Evolutionary conservation across 2,329 filamentous ascomycete species (phyloP).

Genomic region (Fusarium sp.): DNA sequence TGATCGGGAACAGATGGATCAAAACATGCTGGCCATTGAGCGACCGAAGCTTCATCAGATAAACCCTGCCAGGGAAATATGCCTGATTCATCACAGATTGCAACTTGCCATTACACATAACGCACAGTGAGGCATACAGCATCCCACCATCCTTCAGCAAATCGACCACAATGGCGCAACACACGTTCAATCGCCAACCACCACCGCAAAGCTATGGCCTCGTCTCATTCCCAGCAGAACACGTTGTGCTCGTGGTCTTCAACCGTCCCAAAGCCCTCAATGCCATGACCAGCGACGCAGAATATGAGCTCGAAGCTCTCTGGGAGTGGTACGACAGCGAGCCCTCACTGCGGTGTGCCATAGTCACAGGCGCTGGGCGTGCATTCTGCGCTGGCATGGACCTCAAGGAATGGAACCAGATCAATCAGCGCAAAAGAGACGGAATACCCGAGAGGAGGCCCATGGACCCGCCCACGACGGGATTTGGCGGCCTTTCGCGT

Average conservation of each 20-base stretch:
- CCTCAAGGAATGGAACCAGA: slow-evolving; percentile 58
- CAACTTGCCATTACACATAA: slow-evolving; percentile 25
- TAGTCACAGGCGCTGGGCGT: slow-evolving; percentile 71
- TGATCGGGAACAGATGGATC: slow-evolving; percentile 14
- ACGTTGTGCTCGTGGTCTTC: slow-evolving; percentile 43
- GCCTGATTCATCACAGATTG: background rate
- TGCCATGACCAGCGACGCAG: slow-evolving; percentile 40
- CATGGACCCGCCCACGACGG: slow-evolving; percentile 49
- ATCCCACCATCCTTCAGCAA: background rate
- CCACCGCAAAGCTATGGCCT: slow-evolving; percentile 36
- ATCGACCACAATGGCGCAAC: slow-evolving; percentile 26
- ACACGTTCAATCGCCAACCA: slow-evolving; percentile 32
- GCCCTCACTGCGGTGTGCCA: slow-evolving; percentile 68
- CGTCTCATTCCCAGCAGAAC: slow-evolving; percentile 39
- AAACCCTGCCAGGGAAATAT: slow-evolving; percentile 4
- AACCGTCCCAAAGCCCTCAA: slow-evolving; percentile 41
- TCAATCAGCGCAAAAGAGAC: slow-evolving; percentile 36
- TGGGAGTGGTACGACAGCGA: slow-evolving; percentile 73
- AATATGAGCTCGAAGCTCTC: slow-evolving; percentile 54
- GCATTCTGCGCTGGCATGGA: slow-evolving; percentile 78
- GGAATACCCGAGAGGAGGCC: slow-evolving; percentile 38
- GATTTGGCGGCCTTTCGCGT: slow-evolving; percentile 75
- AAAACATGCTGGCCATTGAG: slow-evolving; percentile 5
- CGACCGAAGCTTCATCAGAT: slow-evolving; percentile 32
- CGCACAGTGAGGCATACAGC: background rate